A percentile compares a stretch with the other conserved stretches of the same genome.
These are phyloP conservation scores for Verticillium alfalfae DNA, from an alignment of 2,329 filamentous ascomycete species.

Conservation along the genomic window DNA sequence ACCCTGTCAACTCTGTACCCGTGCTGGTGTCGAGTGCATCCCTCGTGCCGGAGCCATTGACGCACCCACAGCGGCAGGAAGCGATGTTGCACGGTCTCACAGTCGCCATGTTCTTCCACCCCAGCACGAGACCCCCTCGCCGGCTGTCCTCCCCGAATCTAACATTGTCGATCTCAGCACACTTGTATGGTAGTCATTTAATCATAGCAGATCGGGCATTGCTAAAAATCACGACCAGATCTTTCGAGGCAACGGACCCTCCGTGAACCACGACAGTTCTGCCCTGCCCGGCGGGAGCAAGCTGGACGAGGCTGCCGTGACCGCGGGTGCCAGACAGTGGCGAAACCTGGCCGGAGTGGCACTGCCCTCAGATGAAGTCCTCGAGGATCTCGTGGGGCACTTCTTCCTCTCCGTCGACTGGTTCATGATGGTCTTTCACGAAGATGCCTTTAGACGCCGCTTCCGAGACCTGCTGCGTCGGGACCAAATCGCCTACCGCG, in stretches of 20 bases:
- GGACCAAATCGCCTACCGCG: constrained; percentile 2
- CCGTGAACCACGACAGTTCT: constrained; percentile 2
- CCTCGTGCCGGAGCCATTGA: not conserved
- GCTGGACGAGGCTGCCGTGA: not conserved
- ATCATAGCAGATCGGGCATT: too few species aligned
- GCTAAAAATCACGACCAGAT: not conserved
- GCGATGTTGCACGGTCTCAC: not conserved
- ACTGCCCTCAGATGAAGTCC: constrained; percentile 1
- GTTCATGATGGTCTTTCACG: constrained; percentile 9
- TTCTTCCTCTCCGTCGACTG: constrained; percentile 7
- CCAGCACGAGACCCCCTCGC: not conserved
- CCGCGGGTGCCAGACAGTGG: constrained; percentile 1
- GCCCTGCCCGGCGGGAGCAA: constrained; percentile 7
- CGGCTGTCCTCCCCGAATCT: constrained; percentile 2
- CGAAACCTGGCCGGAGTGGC: constrained; percentile 3
- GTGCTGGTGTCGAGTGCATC: constrained; percentile 5
- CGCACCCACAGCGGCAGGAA: not conserved
- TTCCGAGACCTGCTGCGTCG: not conserved
- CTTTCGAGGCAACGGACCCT: not conserved
- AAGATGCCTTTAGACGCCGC: constrained; percentile 1
- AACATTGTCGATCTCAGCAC: constrained; percentile 5
- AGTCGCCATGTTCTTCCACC: not conserved
- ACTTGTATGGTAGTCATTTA: not conserved
- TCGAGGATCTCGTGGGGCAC: constrained; percentile 1
- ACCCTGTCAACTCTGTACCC: constrained; percentile 6